Evolutionary conservation across 2,329 filamentous ascomycete genomes (phyloP).

Genomic region (Amphichorda felina): DNA sequence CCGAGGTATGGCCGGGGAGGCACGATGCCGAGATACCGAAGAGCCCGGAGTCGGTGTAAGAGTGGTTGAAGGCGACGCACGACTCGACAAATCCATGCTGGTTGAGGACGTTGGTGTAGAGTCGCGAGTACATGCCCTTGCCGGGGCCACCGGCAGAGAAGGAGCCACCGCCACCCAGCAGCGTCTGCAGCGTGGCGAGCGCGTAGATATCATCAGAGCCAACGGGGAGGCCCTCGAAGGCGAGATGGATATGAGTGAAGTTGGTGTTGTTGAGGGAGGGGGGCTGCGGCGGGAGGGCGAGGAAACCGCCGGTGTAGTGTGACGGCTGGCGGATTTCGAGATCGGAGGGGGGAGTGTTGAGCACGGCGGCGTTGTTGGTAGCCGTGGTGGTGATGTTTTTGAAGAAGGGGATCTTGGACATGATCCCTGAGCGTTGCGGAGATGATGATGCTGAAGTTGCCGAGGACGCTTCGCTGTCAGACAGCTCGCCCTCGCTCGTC

Average conservation of each 20-base stretch:
- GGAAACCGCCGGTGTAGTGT: slow-evolving; percentile 88
- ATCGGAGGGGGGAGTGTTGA: slow-evolving; percentile 29
- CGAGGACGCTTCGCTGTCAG: slow-evolving; percentile 21
- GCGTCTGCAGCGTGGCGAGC: slow-evolving; percentile 85
- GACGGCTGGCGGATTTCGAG: slow-evolving; percentile 52
- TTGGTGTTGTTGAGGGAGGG: slow-evolving; percentile 67
- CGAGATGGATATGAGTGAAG: slow-evolving; percentile 87
- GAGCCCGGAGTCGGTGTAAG: slow-evolving; percentile 88
- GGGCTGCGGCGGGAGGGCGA: slow-evolving; percentile 71
- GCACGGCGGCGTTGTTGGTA: slow-evolving; percentile 46
- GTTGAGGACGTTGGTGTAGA: slow-evolving; percentile 97
- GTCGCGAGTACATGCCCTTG: slow-evolving; percentile 97
- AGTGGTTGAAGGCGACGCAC: slow-evolving; percentile 93
- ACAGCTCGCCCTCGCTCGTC: slow-evolving; percentile 30
- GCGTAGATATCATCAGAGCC: slow-evolving; percentile 90
- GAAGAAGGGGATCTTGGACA: slow-evolving; percentile 80
- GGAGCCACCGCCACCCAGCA: slow-evolving; percentile 89
- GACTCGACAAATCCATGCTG: slow-evolving; percentile 96
- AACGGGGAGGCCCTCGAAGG: slow-evolving; percentile 90
- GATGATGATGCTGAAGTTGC: slow-evolving; percentile 16
- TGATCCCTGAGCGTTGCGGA: slow-evolving; percentile 47
- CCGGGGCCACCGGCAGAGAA: slow-evolving; percentile 95
- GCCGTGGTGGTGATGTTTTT: slow-evolving; percentile 68
- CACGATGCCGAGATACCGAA: slow-evolving; percentile 91
- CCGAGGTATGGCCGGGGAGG: slow-evolving; percentile 60